A percentile compares a stretch with the other conserved stretches of the same genome.
phyloP scores from a whole-genome alignment of 768 basidiomycete species.

The Leccinum subgranulosum region DNA sequence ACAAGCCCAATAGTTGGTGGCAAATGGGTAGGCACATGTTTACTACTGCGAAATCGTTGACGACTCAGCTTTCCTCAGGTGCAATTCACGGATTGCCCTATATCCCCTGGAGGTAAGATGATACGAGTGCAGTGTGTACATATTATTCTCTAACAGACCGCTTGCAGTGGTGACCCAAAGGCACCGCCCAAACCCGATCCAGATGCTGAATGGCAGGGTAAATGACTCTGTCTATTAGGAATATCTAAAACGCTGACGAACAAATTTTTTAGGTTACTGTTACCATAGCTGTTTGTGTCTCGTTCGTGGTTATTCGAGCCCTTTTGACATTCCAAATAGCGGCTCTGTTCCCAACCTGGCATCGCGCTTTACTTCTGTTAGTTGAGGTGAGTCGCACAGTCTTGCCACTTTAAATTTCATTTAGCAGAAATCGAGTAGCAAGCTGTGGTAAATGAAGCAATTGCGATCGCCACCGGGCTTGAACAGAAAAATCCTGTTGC shows the following conservation, averaged over 20 bases:
- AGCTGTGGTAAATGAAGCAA: constrained; percentile 14
- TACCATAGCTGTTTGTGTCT: constrained; percentile 14
- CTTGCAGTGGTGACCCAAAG: constrained; percentile 15
- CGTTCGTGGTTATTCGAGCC: rapidly evolving
- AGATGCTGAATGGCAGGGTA: constrained; percentile 8
- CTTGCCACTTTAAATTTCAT: too few species aligned
- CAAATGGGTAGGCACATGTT: constrained; percentile 10
- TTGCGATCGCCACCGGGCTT: constrained; percentile 9
- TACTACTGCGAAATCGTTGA: not conserved
- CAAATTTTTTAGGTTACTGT: constrained; percentile 13
- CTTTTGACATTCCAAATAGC: constrained; percentile 11
- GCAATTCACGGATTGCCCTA: constrained; percentile 20
- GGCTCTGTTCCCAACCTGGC: constrained; percentile 21
- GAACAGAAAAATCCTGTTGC: not conserved
- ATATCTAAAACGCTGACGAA: not conserved
- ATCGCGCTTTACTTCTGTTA: constrained; percentile 11
- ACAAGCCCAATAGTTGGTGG: constrained; percentile 24
- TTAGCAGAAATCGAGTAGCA: constrained; percentile 3
- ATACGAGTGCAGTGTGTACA: not conserved
- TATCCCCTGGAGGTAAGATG: constrained; percentile 8
- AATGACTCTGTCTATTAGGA: not conserved
- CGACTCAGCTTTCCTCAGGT: not conserved
- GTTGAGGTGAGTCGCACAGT: constrained; percentile 4
- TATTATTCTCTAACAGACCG: not conserved
- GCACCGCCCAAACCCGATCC: constrained; percentile 6